These are phyloP conservation scores for Aspergillus glaucus DNA, from an alignment of 2,329 filamentous ascomycete species.

Conservation along the genomic window DNA sequence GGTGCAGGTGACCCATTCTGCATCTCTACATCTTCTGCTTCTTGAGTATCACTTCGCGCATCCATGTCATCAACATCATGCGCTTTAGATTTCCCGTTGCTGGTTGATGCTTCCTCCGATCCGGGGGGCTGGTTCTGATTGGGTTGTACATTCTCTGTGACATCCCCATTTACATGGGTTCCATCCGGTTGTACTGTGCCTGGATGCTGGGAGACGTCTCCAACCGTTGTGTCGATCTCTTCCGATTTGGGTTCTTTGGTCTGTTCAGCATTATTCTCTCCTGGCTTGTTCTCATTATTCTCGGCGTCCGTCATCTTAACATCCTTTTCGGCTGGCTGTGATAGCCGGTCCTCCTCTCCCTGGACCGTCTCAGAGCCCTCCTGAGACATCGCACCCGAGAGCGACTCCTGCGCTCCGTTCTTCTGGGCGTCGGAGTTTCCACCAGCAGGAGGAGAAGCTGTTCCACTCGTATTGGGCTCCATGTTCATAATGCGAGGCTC, in stretches of 20 bases:
- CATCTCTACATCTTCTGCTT: constrained; percentile 27
- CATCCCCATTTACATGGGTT: constrained; percentile 7
- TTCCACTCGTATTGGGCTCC: constrained; percentile 11
- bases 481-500: constrained; percentile 24
- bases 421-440: constrained; percentile 5
- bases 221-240: constrained; percentile 28
- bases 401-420: constrained; percentile 8
- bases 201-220: constrained; percentile 27
- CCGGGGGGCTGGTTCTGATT: constrained; percentile 3
- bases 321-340: constrained; percentile 16
- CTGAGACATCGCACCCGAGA: constrained; percentile 2
- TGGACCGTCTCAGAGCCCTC: constrained; percentile 7
- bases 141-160: constrained; percentile 2
- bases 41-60: constrained; percentile 9
- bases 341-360: constrained; percentile 4
- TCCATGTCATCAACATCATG: constrained; percentile 6
- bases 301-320: constrained; percentile 29
- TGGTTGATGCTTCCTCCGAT: constrained; percentile 6
- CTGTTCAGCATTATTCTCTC: constrained; percentile 8
- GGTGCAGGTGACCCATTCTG: constrained; percentile 33
- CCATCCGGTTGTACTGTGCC: constrained; percentile 11
- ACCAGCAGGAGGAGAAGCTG: constrained; percentile 6
- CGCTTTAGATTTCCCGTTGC: constrained; percentile 10
- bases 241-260: constrained; percentile 28
- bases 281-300: constrained; percentile 6